Base-by-base conservation (phyloP, 2,329 filamentous ascomycete genomes). In the Colletotrichum cuscutae region DNA sequence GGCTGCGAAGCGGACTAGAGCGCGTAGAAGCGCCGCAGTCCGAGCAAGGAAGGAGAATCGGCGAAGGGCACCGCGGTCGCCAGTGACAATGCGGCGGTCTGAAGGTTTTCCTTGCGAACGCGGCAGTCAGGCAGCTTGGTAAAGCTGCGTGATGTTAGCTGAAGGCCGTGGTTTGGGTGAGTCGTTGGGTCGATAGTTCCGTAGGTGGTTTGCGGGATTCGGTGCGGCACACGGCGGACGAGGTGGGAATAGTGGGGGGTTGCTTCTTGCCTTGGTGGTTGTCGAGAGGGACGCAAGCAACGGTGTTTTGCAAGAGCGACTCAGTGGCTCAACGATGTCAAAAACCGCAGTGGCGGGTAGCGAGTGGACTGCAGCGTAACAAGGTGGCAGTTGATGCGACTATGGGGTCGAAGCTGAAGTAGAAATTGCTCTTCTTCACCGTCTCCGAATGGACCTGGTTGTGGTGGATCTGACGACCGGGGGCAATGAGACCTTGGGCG, bases 1-100 rank as follows among this genome's bases (percentile, higher is more conserved):
- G 81, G 81, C 89, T 80, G 79, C 57, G 57, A 54, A 37, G 22
- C 24, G 46, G 42, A 7, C 32, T 57, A 32, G 54, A 37, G 58
- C 56, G 56, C 22, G 28, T 67, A 19, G 56, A 26, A 13, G 56
- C 65, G 28, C 53, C 35, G 56, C 56, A 60, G 35, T 46, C 53
- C 13, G 15, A 67, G 54, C 9, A 61, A 26, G 56, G 12, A 49
- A 24, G 26, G 56, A 32, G n/a, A 11, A n/a, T 56, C 30, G 52
- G 56, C 42, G 42, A 42, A 15, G 28, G 56, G 12, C 54, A 52
- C 42, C 32, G 56, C 54, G 37, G 58, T 37, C 52, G 49, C 62
- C 30, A 19, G 52, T 24, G 42, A 9, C 30, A 32, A 56, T 30
- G n/a, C 30, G 49, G 24, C 62, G 15, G n/a, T 37, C 22, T 56